Base-by-base conservation (phyloP, 805 yeast genomes). In the Saccharomycopsis malanga region DNA sequence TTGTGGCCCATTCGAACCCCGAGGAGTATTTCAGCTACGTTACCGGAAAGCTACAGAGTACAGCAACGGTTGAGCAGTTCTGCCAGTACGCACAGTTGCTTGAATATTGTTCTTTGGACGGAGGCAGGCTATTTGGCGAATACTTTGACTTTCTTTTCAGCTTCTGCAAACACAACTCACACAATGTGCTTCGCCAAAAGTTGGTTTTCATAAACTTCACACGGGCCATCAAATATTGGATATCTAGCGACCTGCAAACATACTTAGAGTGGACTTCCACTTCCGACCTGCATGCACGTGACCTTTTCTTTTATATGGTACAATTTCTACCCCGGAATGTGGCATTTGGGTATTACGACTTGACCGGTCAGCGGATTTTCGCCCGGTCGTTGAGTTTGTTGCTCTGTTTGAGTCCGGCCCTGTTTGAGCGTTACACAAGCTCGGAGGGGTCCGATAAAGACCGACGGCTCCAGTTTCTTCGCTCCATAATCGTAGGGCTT, bases 201-300 rank as follows among this genome's bases (percentile, higher is more conserved):
- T 23, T 47, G 7, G 29, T 47, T 3, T 17, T 47, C 4, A 34
- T 42, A 22, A 42, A 42, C 38, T 37, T 47, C 14, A 17, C 34
- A 22, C 36, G 42, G 20, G 37, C 40, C 3, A 24, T 47, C 6
- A 42, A 47, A 22, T 30, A 42, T 15, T 42, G 46, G 42, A 47
- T 47, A 14, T 15, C 50, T 10, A 12, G 21, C 2, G 15, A 30
- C 22, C 46, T 38, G 3, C 3, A 23, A 15, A 18, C 20, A 14
- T 44, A 44, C 18, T 10, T 44, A 4, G 21, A 21, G 5, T 4
- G 15, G n/a, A 35, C 35, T 18, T 7, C 15, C 15, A 34, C 12
- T n/a, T 21, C 7, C 15, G 18, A 24, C 21, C 21, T 23, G 35
- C 17, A 36, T n/a, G 17, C 36, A 10, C 25, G 43, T 3, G 41